phyloP scores from a whole-genome alignment of 2,329 filamentous ascomycete species.

The Cladosporium colombiae region DNA sequence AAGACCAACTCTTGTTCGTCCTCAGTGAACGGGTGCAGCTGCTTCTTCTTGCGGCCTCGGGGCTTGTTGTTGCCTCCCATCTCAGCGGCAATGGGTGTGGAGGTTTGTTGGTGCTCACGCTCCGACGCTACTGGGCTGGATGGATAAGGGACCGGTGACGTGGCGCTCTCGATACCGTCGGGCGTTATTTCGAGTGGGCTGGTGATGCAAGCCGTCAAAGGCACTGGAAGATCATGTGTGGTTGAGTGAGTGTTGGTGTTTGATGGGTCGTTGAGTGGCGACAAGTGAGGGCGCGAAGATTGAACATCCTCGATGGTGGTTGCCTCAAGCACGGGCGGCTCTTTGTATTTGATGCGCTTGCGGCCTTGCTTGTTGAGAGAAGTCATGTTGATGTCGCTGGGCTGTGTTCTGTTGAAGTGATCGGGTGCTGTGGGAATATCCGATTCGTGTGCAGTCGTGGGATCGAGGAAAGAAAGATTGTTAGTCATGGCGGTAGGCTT shows the following conservation, averaged over 20 bases:
- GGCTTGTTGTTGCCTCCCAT: background rate
- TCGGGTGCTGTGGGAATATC: background rate
- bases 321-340: background rate
- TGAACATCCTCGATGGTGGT: background rate
- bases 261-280: background rate
- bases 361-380: background rate
- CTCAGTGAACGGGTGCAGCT: background rate
- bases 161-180: background rate
- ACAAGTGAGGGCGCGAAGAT: background rate
- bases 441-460: background rate
- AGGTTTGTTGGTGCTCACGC: background rate
- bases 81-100: background rate
- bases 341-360: conserved; percentile 9
- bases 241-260: background rate
- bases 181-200: background rate
- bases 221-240: background rate
- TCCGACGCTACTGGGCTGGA: background rate
- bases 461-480: background rate
- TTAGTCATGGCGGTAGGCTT: background rate
- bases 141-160: background rate
- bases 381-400: background rate
- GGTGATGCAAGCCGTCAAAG: background rate
- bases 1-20: conserved; percentile 1
- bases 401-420: background rate
- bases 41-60: background rate